A percentile compares a stretch with the other conserved stretches of the same genome.
phyloP scores from a whole-genome alignment of 2,329 filamentous ascomycete genomes.

The Apiospora phragmitis region DNA sequence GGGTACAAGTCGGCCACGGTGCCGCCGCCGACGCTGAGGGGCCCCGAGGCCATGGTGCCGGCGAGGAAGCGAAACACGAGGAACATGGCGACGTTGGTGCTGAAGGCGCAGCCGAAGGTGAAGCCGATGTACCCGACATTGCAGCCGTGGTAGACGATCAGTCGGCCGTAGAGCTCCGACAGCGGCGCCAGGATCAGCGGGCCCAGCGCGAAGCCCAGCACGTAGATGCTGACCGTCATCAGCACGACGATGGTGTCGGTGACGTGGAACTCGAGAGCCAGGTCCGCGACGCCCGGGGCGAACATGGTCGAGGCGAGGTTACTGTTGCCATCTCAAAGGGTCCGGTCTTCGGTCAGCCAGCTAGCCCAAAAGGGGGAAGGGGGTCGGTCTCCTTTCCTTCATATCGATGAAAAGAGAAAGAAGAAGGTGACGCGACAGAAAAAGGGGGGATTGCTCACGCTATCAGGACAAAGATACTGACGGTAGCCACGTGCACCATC shows the following conservation, averaged over 20 bases:
- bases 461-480: constrained; percentile 48
- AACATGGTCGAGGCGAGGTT: constrained; percentile 17
- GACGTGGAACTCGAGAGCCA: constrained; percentile 13
- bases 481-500: constrained; percentile 43
- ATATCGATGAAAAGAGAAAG: background rate
- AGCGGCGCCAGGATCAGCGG: constrained; percentile 60
- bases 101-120: constrained; percentile 28
- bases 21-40: constrained; percentile 18
- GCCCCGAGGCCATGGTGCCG: constrained; percentile 24
- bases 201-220: constrained; percentile 35
- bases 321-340: background rate
- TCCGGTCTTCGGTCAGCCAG: background rate
- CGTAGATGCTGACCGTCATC: constrained; percentile 14
- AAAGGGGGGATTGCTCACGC: constrained; percentile 3
- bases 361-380: background rate
- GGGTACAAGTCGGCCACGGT: constrained; percentile 20
- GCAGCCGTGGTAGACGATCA: constrained; percentile 49
- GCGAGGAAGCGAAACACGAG: constrained; percentile 29
- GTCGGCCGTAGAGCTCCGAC: constrained; percentile 60
- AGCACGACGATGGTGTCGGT: background rate
- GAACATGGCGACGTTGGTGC: constrained; percentile 24
- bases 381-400: no score
- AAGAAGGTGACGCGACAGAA: background rate
- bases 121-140: constrained; percentile 45
- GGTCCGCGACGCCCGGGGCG: constrained; percentile 12